phyloP scores from a whole-genome alignment of 495 filamentous ascomycete species.

The Penicillium verhagenii region DNA sequence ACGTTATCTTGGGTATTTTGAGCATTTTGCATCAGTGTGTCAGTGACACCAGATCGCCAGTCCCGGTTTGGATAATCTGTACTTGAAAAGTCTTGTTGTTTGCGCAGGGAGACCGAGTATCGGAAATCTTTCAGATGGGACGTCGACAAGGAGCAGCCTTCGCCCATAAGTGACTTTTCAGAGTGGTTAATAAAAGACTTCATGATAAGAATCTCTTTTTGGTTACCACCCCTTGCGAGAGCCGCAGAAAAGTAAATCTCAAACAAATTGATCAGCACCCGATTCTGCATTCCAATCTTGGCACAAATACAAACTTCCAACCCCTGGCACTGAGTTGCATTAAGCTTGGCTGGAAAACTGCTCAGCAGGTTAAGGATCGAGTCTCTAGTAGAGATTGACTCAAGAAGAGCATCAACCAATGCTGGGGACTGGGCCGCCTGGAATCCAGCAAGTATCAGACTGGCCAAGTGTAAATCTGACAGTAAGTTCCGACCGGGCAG shows the following conservation, averaged over 20 bases:
- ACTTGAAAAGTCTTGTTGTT: constrained; percentile 7
- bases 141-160: constrained; percentile 21
- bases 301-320: constrained; percentile 22
- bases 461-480: constrained; percentile 23
- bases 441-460: constrained; percentile 25
- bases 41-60: constrained; percentile 45
- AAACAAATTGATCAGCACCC: constrained; percentile 29
- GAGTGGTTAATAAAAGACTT: constrained; percentile 17
- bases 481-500: constrained; percentile 3
- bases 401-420: constrained; percentile 7
- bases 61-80: constrained; percentile 26
- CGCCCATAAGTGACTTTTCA: constrained; percentile 6
- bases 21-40: constrained; percentile 35
- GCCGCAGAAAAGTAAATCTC: constrained; percentile 25
- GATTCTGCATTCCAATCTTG: constrained; percentile 25
- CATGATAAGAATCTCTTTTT: constrained; percentile 10
- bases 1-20: constrained; percentile 37
- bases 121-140: constrained; percentile 13
- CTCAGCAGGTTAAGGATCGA: constrained; percentile 20
- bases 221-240: constrained; percentile 10
- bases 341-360: constrained; percentile 21
- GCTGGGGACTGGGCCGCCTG: constrained; percentile 10
- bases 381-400: constrained; percentile 13
- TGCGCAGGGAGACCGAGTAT: constrained; percentile 5
- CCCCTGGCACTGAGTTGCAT: constrained; percentile 20